These are phyloP conservation scores for Nitzschia sp. DNA, from an alignment of 108 stramenopile species.

Conservation along the genomic window DNA sequence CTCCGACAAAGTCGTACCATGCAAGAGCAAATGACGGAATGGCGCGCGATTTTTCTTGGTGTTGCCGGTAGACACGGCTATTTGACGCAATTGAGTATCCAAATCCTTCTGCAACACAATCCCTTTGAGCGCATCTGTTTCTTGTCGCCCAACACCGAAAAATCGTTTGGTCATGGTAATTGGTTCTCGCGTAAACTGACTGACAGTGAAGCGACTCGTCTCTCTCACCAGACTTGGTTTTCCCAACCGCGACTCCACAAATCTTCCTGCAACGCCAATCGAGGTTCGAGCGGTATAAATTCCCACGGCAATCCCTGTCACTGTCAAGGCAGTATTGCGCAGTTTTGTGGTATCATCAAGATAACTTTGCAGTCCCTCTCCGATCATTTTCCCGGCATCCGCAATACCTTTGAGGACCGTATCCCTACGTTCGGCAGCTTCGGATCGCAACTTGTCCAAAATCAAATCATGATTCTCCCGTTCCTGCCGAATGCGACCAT, in stretches of 20 bases:
- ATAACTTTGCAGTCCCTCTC: slow-evolving; percentile 83
- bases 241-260: slow-evolving; percentile 92
- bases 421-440: slow-evolving; percentile 88
- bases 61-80: slow-evolving; percentile 93
- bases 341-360: slow-evolving; percentile 90
- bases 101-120: slow-evolving; percentile 90
- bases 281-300: slow-evolving; percentile 89
- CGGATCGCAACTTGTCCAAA: slow-evolving; percentile 81
- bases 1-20: slow-evolving; percentile 81
- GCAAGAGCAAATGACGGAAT: slow-evolving; percentile 97
- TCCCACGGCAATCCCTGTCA: slow-evolving; percentile 92
- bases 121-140: slow-evolving; percentile 89
- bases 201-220: slow-evolving; percentile 83
- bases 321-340: slow-evolving; percentile 88
- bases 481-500: slow-evolving; percentile 94
- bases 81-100: slow-evolving; percentile 86
- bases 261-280: slow-evolving; percentile 91
- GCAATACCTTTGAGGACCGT: slow-evolving; percentile 92
- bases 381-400: slow-evolving; percentile 88
- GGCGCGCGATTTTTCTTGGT: slow-evolving; percentile 98
- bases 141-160: slow-evolving; percentile 66
- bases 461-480: slow-evolving; percentile 96
- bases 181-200: slow-evolving; percentile 58
- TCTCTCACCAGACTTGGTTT: slow-evolving; percentile 97
- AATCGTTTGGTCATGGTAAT: slow-evolving; percentile 51